phyloP scores from a whole-genome alignment of 192 early-diverging fungal species.

The Gryganskiella cystojenkinii region DNA sequence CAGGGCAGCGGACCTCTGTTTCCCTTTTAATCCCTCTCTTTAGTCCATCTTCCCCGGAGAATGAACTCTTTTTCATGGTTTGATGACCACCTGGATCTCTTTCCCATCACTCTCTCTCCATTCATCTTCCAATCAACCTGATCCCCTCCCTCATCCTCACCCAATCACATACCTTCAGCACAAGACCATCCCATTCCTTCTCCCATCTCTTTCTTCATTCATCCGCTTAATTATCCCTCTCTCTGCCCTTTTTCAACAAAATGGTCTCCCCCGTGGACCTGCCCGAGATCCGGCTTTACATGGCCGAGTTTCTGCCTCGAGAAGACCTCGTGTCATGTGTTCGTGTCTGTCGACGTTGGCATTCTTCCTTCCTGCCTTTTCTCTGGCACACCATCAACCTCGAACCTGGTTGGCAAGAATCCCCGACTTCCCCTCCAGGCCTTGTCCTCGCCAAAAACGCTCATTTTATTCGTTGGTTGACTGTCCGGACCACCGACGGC shows the following conservation, averaged over 20 bases:
- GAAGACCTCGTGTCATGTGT: background rate
- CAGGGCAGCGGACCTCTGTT: too few species aligned
- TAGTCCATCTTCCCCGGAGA: too few species aligned
- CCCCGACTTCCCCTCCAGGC: slow-evolving; percentile 1
- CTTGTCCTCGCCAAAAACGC: slow-evolving; percentile 22
- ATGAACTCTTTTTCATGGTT: too few species aligned
- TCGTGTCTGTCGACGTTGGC: slow-evolving; percentile 7
- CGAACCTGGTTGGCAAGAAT: background rate
- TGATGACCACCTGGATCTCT: too few species aligned
- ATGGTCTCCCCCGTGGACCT: background rate
- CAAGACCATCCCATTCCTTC: too few species aligned
- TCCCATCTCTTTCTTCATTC: too few species aligned
- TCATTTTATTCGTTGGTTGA: slow-evolving; percentile 9
- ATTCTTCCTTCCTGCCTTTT: background rate
- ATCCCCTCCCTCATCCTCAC: too few species aligned
- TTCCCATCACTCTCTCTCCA: too few species aligned
- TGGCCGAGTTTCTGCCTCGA: background rate
- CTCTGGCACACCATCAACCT: slow-evolving; percentile 17
- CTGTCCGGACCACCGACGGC: slow-evolving; percentile 12
- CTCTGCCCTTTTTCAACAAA: too few species aligned
- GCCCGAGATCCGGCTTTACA: slow-evolving; percentile 1
- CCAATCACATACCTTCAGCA: too few species aligned
- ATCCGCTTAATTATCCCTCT: background rate
- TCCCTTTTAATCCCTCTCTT: too few species aligned
- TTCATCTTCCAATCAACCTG: too few species aligned